Conservation (phyloP, 257 asterid species). For the Euphrasia confusa region DNA sequence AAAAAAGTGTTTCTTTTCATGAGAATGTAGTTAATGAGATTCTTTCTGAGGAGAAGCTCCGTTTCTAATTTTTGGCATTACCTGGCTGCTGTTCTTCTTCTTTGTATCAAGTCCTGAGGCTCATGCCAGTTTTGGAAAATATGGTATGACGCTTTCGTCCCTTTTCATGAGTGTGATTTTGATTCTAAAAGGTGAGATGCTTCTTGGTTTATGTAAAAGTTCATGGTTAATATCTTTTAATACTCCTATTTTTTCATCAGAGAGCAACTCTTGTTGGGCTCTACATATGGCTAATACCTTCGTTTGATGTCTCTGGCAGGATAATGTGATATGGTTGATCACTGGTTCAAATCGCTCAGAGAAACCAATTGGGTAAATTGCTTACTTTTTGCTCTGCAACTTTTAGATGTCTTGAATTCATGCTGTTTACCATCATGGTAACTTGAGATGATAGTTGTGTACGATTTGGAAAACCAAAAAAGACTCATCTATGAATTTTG, state of each 20-base stretch:
- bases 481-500: not conserved
- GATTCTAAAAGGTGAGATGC: slow-evolving; percentile 21
- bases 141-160: slow-evolving; percentile 15
- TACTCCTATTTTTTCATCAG: slow-evolving; percentile 11
- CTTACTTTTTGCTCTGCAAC: slow-evolving; percentile 10
- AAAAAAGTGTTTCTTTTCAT: slow-evolving; percentile 1
- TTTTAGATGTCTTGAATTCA: slow-evolving; percentile 5
- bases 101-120: slow-evolving; percentile 20
- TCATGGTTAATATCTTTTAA: slow-evolving; percentile 14
- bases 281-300: slow-evolving; percentile 11
- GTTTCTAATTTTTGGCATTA: slow-evolving; percentile 15
- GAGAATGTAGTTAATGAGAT: slow-evolving; percentile 15
- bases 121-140: slow-evolving; percentile 23
- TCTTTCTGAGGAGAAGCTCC: slow-evolving; percentile 15
- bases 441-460: slow-evolving; percentile 3
- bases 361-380: slow-evolving; percentile 14
- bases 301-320: slow-evolving; percentile 24
- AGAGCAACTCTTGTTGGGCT: slow-evolving; percentile 2
- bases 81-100: slow-evolving; percentile 21
- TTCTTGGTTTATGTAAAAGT: slow-evolving; percentile 10
- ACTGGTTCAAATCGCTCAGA: not conserved
- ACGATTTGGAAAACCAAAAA: not conserved
- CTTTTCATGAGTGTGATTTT: slow-evolving; percentile 11
- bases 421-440: slow-evolving; percentile 7
- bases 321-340: not conserved